Base-by-base conservation (phyloP, 495 filamentous ascomycete species). In the Lentithecium fluviatile region DNA sequence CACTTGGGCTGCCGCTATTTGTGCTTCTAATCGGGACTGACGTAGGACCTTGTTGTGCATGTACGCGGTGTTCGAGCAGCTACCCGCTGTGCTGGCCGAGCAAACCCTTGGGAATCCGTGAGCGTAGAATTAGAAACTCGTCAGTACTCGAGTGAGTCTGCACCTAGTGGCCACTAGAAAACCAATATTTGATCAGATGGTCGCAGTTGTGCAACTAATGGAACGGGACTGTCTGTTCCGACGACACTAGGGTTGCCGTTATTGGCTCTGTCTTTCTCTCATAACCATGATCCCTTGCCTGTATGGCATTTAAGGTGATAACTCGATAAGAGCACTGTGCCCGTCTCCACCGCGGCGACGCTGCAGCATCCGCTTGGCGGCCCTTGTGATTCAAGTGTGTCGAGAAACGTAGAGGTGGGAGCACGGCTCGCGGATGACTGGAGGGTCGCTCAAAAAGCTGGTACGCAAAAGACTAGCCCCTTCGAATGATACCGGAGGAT, bases 151-250 rank as follows among this genome's bases (percentile, higher is more conserved):
- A 8, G 36, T 15, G 15, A 8, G 36, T 38, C 36, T 38, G 36
- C n/a, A n/a, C n/a, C n/a, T 32, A 3, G 29, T 32, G 4, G 29
- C 29, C 29, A 15, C 19, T 20, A 20, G 40, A 20, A 5, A 6
- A 20, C 40, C 40, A n/a, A 20, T 6, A 4, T 17, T 24, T 12
- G 58, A 49, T 53, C 58, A 62, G 40, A 56, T 56, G 59, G 59
- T 53, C 45, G 38, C 59, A 20, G 59, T 40, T 19, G 59, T 62
- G 59, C 13, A 56, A 62, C 59, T 48, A 10, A 2, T 13, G 34
- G 21, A 45, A 45, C 51, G 40, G 37, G 7, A 55, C 37, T 19
- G 36, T 48, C 34, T 42, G 32, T 62, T 51, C 45, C 52, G 51
- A 61, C 46, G 42, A 38, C 15, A 54, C 42, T 58, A 8, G 45